Percentiles rank a stretch among this genome's conserved stretches.
phyloP scores from a whole-genome alignment of 2,329 filamentous ascomycete genomes.

The Peltaster fructicola region DNA sequence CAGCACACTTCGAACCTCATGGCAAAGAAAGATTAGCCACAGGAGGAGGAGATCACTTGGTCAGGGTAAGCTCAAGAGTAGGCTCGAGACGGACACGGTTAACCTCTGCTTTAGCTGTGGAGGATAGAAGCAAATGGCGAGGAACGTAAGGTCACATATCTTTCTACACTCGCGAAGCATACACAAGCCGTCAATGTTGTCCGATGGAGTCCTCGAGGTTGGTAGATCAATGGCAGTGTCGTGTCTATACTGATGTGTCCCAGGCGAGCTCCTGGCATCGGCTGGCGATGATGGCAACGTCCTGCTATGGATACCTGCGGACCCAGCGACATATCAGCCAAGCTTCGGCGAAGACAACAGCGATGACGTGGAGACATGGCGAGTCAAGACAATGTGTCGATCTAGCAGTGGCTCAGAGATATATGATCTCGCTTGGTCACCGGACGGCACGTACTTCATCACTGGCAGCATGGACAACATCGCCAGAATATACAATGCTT shows the following conservation, averaged over 20 bases:
- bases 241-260: slow-evolving; percentile 1
- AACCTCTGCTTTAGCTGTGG: slow-evolving; percentile 50
- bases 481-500: slow-evolving; percentile 87
- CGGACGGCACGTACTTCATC: slow-evolving; percentile 91
- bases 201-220: slow-evolving; percentile 85
- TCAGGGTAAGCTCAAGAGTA: slow-evolving; percentile 47
- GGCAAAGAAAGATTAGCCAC: slow-evolving; percentile 86
- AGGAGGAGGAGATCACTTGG: slow-evolving; percentile 89
- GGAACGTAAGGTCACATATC: slow-evolving; percentile 75
- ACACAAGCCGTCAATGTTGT: slow-evolving; percentile 97
- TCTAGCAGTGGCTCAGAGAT: slow-evolving; percentile 79
- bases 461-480: slow-evolving; percentile 99
- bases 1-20: slow-evolving; percentile 84
- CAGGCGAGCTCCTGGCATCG: slow-evolving; percentile 83
- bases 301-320: slow-evolving; percentile 84
- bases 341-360: slow-evolving; percentile 65
- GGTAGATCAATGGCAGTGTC: slow-evolving; percentile 8
- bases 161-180: slow-evolving; percentile 82
- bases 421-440: slow-evolving; percentile 96
- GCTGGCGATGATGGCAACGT: slow-evolving; percentile 96
- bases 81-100: background rate
- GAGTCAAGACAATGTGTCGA: slow-evolving; percentile 93
- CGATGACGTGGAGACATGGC: slow-evolving; percentile 94
- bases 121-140: slow-evolving; percentile 71
- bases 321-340: slow-evolving; percentile 44